Evolutionary conservation across 2,329 filamentous ascomycete species (phyloP), one percentile per base, ranked within the genome.

Genomic region (Dactylellina leptospora): DNA sequence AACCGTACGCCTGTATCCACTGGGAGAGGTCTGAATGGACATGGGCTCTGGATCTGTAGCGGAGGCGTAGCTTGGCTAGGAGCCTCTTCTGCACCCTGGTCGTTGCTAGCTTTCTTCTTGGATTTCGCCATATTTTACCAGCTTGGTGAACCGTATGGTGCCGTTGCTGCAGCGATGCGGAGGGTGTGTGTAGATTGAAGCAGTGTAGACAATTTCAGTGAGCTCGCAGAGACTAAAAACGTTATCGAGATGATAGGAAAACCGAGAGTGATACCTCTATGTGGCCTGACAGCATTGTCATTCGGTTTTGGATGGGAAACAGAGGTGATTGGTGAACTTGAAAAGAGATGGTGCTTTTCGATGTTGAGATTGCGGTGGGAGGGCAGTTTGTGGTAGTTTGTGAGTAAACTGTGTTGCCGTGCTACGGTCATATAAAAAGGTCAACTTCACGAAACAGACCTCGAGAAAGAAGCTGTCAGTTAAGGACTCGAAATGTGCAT

Each of bases 31-130:
- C 53, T 25, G 33, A 51, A 50, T 16, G 56, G 66, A 28, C 45
- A 40, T 23, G 64, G 64, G 16, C 48, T 70, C 9, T 48, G n/a
- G 47, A 51, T 42, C 10, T 51, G 42, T n/a, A 51, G 44, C 8
- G 53, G 36, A 27, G 58, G 48, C 16, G 28, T 47, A 33, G 33
- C 36, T 25, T 53, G 30, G 27, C 36, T 27, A 25, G 63, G 36
- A 20, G n/a, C 27, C 4, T 63, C 51, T 9, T 63, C 59, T 28
- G 40, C 44, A 28, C 40, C 36, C 30, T 27, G 16, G 20, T 10
- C 13, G 25, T 25, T 27, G 10, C 30, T 38, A 48, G 23, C 25
- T 6, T 58, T 10, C 2, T 8, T 27, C 16, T 62, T 44, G 3
- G 33, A n/a, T 28, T 44, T 40, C 30, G 48, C 22, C 66, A 71